Evolutionary conservation across 1,284 basidiomycete genomes (phyloP).

Genomic region (Ganoderma multipileum): DNA sequence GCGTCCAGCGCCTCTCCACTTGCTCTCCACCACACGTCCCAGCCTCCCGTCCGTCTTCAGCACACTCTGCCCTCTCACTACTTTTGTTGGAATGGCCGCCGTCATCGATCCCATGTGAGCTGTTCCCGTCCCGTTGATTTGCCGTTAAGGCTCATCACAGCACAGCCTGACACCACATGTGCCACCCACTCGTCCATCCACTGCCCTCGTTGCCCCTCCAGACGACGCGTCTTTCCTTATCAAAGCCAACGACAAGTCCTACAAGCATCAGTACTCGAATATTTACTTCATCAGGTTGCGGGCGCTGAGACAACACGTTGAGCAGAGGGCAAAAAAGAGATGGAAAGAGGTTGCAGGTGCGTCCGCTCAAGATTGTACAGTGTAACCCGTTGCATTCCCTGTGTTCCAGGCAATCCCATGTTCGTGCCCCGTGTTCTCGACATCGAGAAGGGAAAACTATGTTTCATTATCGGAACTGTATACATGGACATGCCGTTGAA

Average conservation of each 20-base stretch:
- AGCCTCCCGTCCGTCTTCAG: not conserved
- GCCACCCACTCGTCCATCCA: conserved; percentile 36
- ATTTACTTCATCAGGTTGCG: conserved; percentile 88
- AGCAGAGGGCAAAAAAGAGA: conserved; percentile 63
- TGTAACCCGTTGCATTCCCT: not conserved
- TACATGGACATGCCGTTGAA: conserved; percentile 99
- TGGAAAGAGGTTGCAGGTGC: conserved; percentile 76
- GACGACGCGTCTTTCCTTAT: conserved; percentile 62
- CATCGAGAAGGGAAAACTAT: conserved; percentile 83
- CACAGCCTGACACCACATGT: conserved; percentile 31
- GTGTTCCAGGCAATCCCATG: conserved; percentile 65
- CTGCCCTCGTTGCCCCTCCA: conserved; percentile 34
- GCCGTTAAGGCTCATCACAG: not conserved
- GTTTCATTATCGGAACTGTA: conserved; percentile 93
- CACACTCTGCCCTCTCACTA: not conserved
- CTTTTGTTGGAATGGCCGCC: conserved; percentile 10
- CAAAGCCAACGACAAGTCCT: conserved; percentile 62
- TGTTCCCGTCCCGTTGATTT: not conserved
- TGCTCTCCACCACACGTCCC: not conserved
- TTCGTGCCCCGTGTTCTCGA: conserved; percentile 90
- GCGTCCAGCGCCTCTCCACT: not conserved
- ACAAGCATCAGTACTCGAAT: conserved; percentile 92
- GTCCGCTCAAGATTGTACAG: conserved; percentile 28
- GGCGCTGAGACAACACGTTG: conserved; percentile 67
- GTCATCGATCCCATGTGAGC: conserved; percentile 21